Conservation (phyloP, 345 rosid species). For the Rhodomyrtus tomentosa region DNA sequence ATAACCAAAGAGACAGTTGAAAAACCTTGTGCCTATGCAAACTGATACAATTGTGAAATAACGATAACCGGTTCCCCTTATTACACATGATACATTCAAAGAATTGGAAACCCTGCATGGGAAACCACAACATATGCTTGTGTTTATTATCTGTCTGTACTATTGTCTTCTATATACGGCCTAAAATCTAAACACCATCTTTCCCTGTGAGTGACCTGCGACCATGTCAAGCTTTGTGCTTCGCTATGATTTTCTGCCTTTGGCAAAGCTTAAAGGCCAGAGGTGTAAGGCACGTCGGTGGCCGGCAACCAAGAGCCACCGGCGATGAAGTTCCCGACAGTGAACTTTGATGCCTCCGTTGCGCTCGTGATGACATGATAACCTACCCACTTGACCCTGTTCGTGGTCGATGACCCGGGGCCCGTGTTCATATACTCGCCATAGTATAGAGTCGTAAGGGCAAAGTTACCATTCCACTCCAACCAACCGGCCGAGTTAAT, state of each 20-base stretch:
- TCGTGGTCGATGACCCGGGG: conserved; percentile 24
- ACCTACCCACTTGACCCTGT: conserved; percentile 42
- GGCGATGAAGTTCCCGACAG: conserved; percentile 27
- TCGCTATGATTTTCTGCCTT: not conserved
- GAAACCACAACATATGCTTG: not conserved
- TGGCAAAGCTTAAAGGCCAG: conserved; percentile 23
- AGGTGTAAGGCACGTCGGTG: conserved; percentile 30
- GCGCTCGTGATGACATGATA: conserved; percentile 28
- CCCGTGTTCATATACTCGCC: conserved; percentile 41
- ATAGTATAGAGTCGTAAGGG: conserved; percentile 33
- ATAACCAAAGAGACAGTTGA: not conserved
- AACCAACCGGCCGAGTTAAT: conserved; percentile 40
- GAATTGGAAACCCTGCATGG: not conserved
- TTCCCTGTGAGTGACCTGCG: not conserved
- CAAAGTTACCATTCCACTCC: conserved; percentile 39
- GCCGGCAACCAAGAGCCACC: conserved; percentile 41
- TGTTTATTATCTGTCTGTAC: not conserved
- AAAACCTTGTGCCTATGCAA: not conserved
- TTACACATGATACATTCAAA: not conserved
- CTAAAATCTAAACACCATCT: not conserved
- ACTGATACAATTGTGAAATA: not conserved
- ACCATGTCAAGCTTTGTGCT: not conserved
- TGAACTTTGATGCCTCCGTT: conserved; percentile 29
- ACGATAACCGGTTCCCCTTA: not conserved
- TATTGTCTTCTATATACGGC: not conserved